Percentiles rank a stretch among this genome's conserved stretches.
Conservation (phyloP, 2,329 filamentous ascomycete species). For the Aspergillus sp. region DNA sequence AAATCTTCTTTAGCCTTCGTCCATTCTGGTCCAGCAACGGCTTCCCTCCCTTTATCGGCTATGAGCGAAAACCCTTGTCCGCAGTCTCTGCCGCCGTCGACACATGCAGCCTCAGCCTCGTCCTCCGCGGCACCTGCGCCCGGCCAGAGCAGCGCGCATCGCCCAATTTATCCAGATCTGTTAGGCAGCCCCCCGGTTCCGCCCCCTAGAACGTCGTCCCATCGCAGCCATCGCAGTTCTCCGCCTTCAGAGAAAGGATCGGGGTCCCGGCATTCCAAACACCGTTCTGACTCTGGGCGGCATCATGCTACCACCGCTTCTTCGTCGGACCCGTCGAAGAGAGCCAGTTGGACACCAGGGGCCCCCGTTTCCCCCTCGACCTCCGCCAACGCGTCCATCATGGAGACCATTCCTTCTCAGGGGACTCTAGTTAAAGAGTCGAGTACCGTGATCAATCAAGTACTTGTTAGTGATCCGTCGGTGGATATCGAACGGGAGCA, state of each 20-base stretch:
- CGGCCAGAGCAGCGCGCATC: constrained; percentile 25
- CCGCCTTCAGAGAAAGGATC: constrained; percentile 29
- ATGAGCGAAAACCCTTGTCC: constrained; percentile 39
- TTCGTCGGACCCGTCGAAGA: constrained; percentile 41
- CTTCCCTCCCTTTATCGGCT: constrained; percentile 23
- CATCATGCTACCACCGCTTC: constrained; percentile 23
- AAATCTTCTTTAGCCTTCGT: constrained; percentile 24
- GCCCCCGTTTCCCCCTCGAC: constrained; percentile 29
- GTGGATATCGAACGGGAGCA: constrained; percentile 66
- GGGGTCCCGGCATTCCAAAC: constrained; percentile 36
- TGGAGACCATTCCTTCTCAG: constrained; percentile 51
- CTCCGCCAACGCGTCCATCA: constrained; percentile 33
- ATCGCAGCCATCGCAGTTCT: constrained; percentile 45
- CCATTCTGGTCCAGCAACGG: constrained; percentile 21
- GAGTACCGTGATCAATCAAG: constrained; percentile 69
- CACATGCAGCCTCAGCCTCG: constrained; percentile 38
- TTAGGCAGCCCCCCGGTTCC: constrained; percentile 60
- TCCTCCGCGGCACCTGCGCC: constrained; percentile 23
- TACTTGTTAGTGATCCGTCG: constrained; percentile 68
- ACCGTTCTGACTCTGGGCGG: constrained; percentile 34
- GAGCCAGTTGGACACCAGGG: constrained; percentile 35
- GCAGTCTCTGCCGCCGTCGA: constrained; percentile 36
- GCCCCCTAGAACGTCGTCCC: constrained; percentile 76
- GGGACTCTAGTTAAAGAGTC: constrained; percentile 64
- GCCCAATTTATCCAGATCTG: constrained; percentile 40